phyloP scores from a whole-genome alignment of 2,329 filamentous ascomycete species.

The Ilyonectria sp. region DNA sequence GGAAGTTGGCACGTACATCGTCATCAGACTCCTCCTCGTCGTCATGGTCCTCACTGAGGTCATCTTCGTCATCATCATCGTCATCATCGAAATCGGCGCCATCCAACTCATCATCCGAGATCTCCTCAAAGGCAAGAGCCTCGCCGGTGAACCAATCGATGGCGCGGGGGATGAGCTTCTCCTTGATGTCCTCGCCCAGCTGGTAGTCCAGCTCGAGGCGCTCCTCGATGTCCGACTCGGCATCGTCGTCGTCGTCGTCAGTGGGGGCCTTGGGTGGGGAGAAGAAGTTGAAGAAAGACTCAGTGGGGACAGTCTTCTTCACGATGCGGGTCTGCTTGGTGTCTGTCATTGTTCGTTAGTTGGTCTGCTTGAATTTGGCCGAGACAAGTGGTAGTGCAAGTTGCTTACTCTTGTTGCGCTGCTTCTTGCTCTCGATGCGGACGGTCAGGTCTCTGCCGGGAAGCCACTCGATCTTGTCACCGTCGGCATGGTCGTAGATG shows the following conservation, averaged over 20 bases:
- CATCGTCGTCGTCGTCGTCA: slow-evolving; percentile 79
- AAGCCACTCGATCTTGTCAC: slow-evolving; percentile 98
- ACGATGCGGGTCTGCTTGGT: slow-evolving; percentile 99
- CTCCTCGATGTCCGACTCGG: slow-evolving; percentile 93
- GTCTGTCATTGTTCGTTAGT: slow-evolving; percentile 69
- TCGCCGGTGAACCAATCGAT: slow-evolving; percentile 99
- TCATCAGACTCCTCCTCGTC: slow-evolving; percentile 87
- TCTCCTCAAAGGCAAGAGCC: slow-evolving; percentile 95
- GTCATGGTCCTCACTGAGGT: slow-evolving; percentile 86
- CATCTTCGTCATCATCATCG: slow-evolving; percentile 92
- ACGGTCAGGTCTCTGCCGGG: slow-evolving; percentile 93
- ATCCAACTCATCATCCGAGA: slow-evolving; percentile 86
- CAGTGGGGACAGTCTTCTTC: slow-evolving; percentile 98
- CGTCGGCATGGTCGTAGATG: slow-evolving; percentile 99
- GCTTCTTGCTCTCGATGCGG: slow-evolving; percentile 98
- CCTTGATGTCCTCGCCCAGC: slow-evolving; percentile 99
- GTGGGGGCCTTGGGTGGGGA: slow-evolving; percentile 90
- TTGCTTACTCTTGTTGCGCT: slow-evolving; percentile 95
- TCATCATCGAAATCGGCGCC: slow-evolving; percentile 90
- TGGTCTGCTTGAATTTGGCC: not conserved
- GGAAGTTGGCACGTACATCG: slow-evolving; percentile 69
- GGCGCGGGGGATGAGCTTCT: slow-evolving; percentile 98
- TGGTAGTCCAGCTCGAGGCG: slow-evolving; percentile 98
- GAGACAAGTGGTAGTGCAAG: not conserved
- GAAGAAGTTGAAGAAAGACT: slow-evolving; percentile 99